These are phyloP conservation scores for Podospora pseudopauciseta DNA, from an alignment of 495 filamentous ascomycete genomes.

Conservation along the genomic window DNA sequence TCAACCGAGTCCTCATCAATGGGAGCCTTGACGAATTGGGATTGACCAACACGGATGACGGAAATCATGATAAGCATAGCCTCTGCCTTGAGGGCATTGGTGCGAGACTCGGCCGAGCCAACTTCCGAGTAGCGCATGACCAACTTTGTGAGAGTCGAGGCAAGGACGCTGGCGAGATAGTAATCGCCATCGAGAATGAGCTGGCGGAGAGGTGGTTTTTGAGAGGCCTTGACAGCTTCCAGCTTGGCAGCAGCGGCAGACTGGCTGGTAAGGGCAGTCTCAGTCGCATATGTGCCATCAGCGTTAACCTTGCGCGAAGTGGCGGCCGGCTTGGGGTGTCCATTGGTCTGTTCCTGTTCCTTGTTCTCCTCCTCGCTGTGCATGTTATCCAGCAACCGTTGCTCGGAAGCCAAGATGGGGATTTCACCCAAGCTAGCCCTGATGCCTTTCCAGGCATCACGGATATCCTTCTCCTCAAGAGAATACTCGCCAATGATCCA, in stretches of 20 bases:
- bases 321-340: constrained; percentile 70
- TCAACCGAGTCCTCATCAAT: constrained; percentile 98
- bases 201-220: constrained; percentile 93
- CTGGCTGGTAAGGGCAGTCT: constrained; percentile 90
- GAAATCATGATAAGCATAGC: constrained; percentile 99
- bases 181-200: constrained; percentile 97
- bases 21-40: constrained; percentile 92
- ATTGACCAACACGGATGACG: constrained; percentile 95
- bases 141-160: constrained; percentile 91
- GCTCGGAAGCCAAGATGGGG: constrained; percentile 93
- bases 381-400: constrained; percentile 73
- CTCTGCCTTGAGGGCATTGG: constrained; percentile 91
- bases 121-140: constrained; percentile 98
- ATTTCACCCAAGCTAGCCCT: constrained; percentile 93
- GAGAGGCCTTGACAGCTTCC: constrained; percentile 93
- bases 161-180: constrained; percentile 91
- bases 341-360: constrained; percentile 70
- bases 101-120: constrained; percentile 78
- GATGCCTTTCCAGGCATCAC: constrained; percentile 96
- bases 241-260: constrained; percentile 85
- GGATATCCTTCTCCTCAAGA: constrained; percentile 86
- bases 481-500: constrained; percentile 99
- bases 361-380: constrained; percentile 53
- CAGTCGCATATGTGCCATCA: constrained; percentile 95
- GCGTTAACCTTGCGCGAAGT: constrained; percentile 89